A percentile compares a stretch with the other conserved stretches of the same genome.
phyloP scores from a whole-genome alignment of 2,329 filamentous ascomycete genomes.

The Penicillium sp. region DNA sequence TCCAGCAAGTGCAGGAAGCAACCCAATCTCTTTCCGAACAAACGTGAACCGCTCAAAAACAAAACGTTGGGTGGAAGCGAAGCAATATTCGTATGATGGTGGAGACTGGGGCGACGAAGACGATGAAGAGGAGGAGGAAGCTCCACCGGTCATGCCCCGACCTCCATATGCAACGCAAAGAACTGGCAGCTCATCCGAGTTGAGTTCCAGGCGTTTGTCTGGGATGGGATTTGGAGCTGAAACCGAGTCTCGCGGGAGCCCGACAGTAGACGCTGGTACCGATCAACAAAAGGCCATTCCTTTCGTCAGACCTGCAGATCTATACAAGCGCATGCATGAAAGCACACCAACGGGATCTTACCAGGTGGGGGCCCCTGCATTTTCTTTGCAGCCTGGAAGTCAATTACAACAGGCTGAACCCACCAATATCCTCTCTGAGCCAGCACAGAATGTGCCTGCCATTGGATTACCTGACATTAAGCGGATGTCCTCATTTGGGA shows the following conservation, averaged over 20 bases:
- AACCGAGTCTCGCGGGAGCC: constrained; percentile 14
- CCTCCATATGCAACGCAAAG: constrained; percentile 28
- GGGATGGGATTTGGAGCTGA: constrained; percentile 9
- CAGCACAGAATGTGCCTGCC: constrained; percentile 15
- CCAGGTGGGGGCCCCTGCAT: neutral
- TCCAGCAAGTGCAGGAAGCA: constrained; percentile 29
- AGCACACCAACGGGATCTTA: constrained; percentile 40
- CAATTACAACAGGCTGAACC: neutral
- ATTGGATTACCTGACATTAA: constrained; percentile 44
- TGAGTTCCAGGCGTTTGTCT: constrained; percentile 21
- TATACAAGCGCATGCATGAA: constrained; percentile 71
- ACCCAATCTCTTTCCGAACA: constrained; percentile 67
- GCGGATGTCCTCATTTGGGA: constrained; percentile 42
- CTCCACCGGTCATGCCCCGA: constrained; percentile 33
- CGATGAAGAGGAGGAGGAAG: constrained; percentile 61
- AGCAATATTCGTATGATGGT: constrained; percentile 81
- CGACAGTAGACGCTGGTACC: constrained; percentile 12
- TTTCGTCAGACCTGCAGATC: constrained; percentile 73
- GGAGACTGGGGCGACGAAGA: constrained; percentile 82
- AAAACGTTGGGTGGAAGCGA: constrained; percentile 92
- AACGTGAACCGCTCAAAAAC: constrained; percentile 90
- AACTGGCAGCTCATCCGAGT: constrained; percentile 25
- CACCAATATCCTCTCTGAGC: neutral
- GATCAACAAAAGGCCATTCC: constrained; percentile 53
- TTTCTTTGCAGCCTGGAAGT: neutral